These are phyloP conservation scores for Capronia americana DNA, from an alignment of 2,329 filamentous ascomycete genomes.

Conservation along the genomic window DNA sequence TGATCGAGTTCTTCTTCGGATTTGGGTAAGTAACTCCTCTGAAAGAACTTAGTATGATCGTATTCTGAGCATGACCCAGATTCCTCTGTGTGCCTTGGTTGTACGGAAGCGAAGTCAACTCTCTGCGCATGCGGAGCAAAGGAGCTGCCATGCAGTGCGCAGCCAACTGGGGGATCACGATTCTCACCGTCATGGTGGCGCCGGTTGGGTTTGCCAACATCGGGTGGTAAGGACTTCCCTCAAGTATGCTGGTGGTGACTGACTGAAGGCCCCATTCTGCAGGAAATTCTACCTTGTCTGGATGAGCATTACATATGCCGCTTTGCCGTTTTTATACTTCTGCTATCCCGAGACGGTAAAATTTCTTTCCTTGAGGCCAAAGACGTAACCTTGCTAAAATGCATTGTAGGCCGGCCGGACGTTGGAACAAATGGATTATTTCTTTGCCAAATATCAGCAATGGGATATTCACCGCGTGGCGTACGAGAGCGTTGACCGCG, in stretches of 20 bases:
- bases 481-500: constrained; percentile 8
- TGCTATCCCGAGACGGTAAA: background rate
- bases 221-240: background rate
- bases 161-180: background rate
- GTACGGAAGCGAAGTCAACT: constrained; percentile 15
- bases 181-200: constrained; percentile 18
- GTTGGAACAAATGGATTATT: constrained; percentile 22
- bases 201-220: constrained; percentile 17
- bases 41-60: background rate
- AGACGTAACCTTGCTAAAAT: background rate
- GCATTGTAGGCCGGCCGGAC: constrained; percentile 7
- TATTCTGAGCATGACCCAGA: background rate
- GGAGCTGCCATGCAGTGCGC: constrained; percentile 11
- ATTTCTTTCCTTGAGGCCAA: background rate
- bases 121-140: constrained; percentile 7
- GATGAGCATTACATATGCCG: constrained; percentile 10
- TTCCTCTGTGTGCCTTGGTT: constrained; percentile 10
- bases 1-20: constrained; percentile 16
- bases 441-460: constrained; percentile 20
- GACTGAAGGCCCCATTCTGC: background rate
- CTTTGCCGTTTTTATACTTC: constrained; percentile 2
- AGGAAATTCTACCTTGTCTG: constrained; percentile 18
- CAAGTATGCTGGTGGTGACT: background rate
- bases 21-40: constrained; percentile 6
- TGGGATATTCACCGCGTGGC: constrained; percentile 15